A percentile compares a stretch with the other conserved stretches of the same genome.
phyloP scores from a whole-genome alignment of 208 protist genomes.

The Trypanosoma avium region DNA sequence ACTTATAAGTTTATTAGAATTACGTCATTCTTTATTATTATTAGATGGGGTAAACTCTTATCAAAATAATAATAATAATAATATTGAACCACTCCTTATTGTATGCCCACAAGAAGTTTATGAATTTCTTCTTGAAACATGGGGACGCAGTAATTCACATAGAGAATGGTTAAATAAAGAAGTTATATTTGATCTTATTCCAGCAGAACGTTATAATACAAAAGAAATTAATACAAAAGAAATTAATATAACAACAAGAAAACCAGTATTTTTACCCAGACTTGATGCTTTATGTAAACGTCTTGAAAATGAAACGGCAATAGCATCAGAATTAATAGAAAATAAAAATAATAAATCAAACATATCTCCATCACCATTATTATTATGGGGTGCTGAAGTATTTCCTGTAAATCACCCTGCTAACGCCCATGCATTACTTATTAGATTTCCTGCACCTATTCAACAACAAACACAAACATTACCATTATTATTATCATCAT shows the following conservation, averaged over 20 bases:
- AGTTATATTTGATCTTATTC: slow-evolving; percentile 66
- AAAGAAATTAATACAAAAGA: not conserved
- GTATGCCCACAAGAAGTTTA: slow-evolving; percentile 80
- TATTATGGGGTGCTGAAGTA: slow-evolving; percentile 60
- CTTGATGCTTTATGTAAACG: slow-evolving; percentile 10
- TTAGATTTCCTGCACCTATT: slow-evolving; percentile 64
- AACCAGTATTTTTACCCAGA: slow-evolving; percentile 21
- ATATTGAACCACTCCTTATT: slow-evolving; percentile 49
- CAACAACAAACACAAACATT: no score
- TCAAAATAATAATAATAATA: not conserved
- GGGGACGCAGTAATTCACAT: slow-evolving; percentile 44
- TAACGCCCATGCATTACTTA: slow-evolving; percentile 79
- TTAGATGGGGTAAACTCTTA: no score
- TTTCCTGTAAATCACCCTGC: slow-evolving; percentile 85
- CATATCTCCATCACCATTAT: not conserved
- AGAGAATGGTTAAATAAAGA: slow-evolving; percentile 45
- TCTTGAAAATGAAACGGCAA: slow-evolving; percentile 3
- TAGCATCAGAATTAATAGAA: not conserved
- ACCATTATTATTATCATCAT: no score
- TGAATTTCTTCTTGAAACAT: slow-evolving; percentile 56
- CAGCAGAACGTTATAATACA: slow-evolving; percentile 4
- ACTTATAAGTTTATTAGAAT: slow-evolving; percentile 58
- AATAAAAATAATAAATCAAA: not conserved
- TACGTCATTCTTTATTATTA: slow-evolving; percentile 37
- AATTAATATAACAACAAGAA: slow-evolving; percentile 1